Conservation (phyloP, 1,284 basidiomycete species). For the Ganoderma sinense region DNA sequence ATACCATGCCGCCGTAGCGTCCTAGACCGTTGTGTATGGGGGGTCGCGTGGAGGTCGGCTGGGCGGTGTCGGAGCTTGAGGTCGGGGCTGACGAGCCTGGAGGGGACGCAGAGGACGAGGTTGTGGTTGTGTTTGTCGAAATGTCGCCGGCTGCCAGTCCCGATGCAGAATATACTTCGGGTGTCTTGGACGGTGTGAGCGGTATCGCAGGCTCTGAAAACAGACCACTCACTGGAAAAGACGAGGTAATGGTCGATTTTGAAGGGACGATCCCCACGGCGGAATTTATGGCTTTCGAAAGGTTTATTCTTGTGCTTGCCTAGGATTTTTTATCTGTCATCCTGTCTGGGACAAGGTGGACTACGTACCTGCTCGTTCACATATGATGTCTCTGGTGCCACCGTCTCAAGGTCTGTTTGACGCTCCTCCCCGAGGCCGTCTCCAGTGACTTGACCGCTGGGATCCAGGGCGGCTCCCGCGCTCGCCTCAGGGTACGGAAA, state of each 20-base stretch:
- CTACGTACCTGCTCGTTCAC: not conserved
- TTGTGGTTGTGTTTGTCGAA: not conserved
- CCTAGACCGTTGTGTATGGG: not conserved
- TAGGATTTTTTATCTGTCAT: not conserved
- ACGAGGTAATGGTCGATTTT: not conserved
- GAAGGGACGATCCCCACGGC: no score
- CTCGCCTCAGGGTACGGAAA: not conserved
- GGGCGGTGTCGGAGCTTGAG: constrained; percentile 7
- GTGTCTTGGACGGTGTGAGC: not conserved
- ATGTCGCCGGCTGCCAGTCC: not conserved
- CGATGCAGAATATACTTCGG: not conserved
- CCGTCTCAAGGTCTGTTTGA: not conserved
- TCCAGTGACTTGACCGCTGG: not conserved
- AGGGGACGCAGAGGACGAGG: not conserved
- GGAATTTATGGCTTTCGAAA: not conserved
- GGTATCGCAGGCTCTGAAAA: not conserved
- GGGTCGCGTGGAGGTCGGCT: not conserved
- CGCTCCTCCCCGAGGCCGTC: not conserved
- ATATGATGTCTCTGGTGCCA: not conserved
- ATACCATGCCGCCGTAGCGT: constrained; percentile 38
- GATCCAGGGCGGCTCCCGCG: not conserved
- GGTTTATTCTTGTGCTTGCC: not conserved
- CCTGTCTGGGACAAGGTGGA: no score
- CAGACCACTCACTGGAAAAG: not conserved
- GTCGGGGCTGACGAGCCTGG: not conserved